phyloP scores from a whole-genome alignment of 192 early-diverging fungal species.

The Rhizoclosmatium globosum region DNA sequence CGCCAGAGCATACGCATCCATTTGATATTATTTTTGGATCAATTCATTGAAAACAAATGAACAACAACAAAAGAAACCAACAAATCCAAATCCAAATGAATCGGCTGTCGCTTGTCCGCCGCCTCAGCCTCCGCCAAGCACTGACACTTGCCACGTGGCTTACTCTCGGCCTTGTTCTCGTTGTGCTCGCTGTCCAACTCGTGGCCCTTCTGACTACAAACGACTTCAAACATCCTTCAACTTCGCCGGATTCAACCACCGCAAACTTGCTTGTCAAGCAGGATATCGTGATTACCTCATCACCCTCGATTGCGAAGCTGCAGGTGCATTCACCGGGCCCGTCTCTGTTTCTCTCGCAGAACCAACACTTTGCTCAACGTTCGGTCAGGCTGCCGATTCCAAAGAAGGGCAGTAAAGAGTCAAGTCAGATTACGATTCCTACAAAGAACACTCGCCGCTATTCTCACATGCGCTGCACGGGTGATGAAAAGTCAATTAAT shows the following conservation, averaged over 20 bases:
- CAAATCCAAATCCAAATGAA: no score
- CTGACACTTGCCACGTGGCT: not conserved
- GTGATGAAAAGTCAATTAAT: slow-evolving; percentile 32
- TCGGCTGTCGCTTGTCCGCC: not conserved
- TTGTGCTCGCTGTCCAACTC: not conserved
- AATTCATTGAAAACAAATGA: no score
- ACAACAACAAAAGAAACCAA: no score
- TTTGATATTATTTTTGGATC: no score
- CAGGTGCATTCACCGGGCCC: not conserved
- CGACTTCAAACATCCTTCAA: not conserved
- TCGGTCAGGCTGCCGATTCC: slow-evolving; percentile 16
- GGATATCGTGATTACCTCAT: no score
- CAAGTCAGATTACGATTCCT: no score
- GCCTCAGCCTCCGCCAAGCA: not conserved
- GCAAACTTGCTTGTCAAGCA: not conserved
- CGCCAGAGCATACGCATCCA: no score
- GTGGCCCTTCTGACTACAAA: not conserved
- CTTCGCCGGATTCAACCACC: not conserved
- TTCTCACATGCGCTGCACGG: slow-evolving; percentile 32
- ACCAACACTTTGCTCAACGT: slow-evolving; percentile 19
- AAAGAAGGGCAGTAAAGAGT: no score
- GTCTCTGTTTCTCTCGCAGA: slow-evolving; percentile 9
- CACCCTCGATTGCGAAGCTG: no score
- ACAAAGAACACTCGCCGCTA: slow-evolving; percentile 22
- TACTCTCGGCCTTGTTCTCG: not conserved